Conservation (phyloP, 768 basidiomycete genomes). For the Calocera cornea region DNA sequence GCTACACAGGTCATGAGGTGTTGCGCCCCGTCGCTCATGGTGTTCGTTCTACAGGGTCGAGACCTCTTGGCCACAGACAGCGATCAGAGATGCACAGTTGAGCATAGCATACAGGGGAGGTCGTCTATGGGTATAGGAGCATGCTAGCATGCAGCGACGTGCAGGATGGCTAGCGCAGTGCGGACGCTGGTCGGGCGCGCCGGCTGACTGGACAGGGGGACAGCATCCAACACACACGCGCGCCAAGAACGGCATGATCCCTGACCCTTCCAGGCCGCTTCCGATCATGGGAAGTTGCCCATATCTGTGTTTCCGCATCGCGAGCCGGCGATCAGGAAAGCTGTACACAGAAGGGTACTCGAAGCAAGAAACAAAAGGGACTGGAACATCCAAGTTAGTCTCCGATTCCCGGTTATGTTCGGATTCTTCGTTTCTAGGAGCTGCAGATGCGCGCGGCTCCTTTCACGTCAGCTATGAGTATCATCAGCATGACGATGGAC, state of each 20-base stretch:
- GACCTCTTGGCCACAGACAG: not conserved
- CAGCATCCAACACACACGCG: not conserved
- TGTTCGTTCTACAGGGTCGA: not conserved
- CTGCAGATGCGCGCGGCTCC: not conserved
- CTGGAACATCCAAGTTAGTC: not conserved
- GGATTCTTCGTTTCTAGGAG: too few relatives aligned
- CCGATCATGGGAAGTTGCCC: not conserved
- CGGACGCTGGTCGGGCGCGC: not conserved
- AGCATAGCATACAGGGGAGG: not conserved
- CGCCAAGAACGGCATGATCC: not conserved
- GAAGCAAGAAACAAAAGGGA: not conserved
- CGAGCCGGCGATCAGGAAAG: not conserved
- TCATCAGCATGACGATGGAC: not conserved
- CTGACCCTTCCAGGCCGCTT: not conserved
- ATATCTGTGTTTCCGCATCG: not conserved
- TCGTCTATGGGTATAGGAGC: not conserved
- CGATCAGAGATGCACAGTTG: not conserved
- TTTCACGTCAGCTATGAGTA: not conserved
- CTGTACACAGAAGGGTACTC: not conserved
- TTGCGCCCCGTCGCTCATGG: not conserved
- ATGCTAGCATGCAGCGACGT: not conserved
- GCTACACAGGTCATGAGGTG: not conserved
- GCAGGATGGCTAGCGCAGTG: not conserved
- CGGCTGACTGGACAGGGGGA: not conserved
- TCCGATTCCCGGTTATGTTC: not conserved